Base-by-base conservation (phyloP, 2,329 filamentous ascomycete genomes). In the Penicillium capsulatum region DNA sequence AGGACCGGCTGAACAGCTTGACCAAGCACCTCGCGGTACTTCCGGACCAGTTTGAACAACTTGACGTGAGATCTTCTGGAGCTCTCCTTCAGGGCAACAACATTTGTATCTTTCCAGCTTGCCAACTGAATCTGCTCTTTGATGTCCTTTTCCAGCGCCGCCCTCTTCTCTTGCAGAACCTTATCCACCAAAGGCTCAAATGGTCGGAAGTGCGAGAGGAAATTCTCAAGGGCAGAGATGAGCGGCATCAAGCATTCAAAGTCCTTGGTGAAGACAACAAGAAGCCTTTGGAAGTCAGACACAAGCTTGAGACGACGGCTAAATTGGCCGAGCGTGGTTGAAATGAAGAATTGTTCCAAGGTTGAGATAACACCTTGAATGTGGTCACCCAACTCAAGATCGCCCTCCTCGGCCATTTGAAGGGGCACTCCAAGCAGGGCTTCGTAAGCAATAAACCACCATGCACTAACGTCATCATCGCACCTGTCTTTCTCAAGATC, bases 21-120 rank as follows among this genome's bases (percentile, higher is more conserved):
- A 14, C 81, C 81, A 13, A 98, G 74, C 8, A 94, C 67, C 13
- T 75, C 75, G 29, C 92, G 81, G 67, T 95, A 98, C 67, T 96
- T 97, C 39, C 87, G 79, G 31, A 98, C 85, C 24, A 95, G 73
- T 53, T 86, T 86, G 69, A 95, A 95, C 2, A 98, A 76, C 64
- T 95, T 96, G 55, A 84, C 80, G 59, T 98, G 92, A 14, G 90
- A 96, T 44, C 83, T 84, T 54, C 84, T 83, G 1, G 92, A 89
- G 63, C 91, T 97, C 58, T 96, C 89, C 50, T 83, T 80, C 11
- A 98, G 71, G 1, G 88, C 86, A 33, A 84, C 83, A 46, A 98
- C 94, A 57, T 97, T 98, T 15, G 87, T 95, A 54, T 98, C 92
- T 63, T 94, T 96, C 94, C 94, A 98, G 64, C 89, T 96, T 6